Percentiles rank a stretch among this genome's conserved stretches.
Conservation (phyloP, 768 basidiomycete genomes). For the Phylloporus rhodoxanthus region DNA sequence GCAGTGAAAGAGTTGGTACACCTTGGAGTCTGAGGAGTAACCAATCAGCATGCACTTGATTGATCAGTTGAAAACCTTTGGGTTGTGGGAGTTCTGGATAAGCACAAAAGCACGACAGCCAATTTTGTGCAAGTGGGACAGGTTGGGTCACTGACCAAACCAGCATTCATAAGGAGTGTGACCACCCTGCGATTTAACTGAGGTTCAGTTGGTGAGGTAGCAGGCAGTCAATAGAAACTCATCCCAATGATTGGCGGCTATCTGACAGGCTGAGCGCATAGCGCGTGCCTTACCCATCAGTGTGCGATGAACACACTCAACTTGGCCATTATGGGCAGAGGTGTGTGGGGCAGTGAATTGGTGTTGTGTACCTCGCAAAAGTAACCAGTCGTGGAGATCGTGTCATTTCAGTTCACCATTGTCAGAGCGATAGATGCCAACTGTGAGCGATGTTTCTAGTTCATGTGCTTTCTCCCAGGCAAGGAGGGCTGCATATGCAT, state of each 20-base stretch:
- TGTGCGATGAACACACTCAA: background rate
- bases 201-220: background rate
- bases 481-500: slow-evolving; percentile 19
- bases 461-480: slow-evolving; percentile 24
- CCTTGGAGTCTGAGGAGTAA: background rate
- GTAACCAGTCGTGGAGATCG: background rate
- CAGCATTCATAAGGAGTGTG: background rate
- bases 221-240: background rate
- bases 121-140: background rate
- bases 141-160: background rate
- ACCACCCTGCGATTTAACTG: background rate
- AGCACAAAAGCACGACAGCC: background rate
- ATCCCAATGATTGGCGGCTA: background rate
- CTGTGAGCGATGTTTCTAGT: background rate
- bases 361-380: background rate
- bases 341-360: background rate
- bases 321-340: background rate
- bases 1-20: background rate
- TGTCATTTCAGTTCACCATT: background rate
- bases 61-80: background rate
- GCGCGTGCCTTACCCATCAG: background rate
- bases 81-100: background rate
- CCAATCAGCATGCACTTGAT: background rate
- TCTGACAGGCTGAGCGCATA: background rate
- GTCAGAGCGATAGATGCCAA: background rate